Conservation (phyloP, 164 flowering plant species). For the Pachysandra terminalis region DNA sequence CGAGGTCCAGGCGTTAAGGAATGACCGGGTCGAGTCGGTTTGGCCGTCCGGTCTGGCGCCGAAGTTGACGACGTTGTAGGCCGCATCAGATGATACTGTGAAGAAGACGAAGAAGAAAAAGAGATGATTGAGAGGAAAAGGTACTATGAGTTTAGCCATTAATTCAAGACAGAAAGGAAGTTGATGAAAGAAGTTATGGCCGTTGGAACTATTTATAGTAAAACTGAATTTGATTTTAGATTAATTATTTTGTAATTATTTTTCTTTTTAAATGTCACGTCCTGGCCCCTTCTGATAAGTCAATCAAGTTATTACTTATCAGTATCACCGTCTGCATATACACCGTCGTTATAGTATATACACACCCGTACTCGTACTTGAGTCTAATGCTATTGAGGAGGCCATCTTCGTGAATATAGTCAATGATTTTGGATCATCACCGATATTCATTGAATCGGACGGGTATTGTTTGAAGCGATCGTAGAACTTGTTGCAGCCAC, state of each 20-base stretch:
- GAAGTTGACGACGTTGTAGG: slow-evolving; percentile 19
- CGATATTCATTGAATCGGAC: too few species aligned
- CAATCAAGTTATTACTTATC: too few species aligned
- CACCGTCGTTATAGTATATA: too few species aligned
- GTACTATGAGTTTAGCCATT: neutral
- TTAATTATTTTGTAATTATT: too few species aligned
- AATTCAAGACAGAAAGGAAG: neutral
- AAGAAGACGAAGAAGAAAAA: neutral
- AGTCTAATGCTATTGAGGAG: too few species aligned
- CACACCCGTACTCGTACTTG: too few species aligned
- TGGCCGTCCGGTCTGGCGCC: slow-evolving; percentile 32
- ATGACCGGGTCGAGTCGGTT: slow-evolving; percentile 26
- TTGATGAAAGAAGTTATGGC: neutral
- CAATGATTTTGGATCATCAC: too few species aligned
- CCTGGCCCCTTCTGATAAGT: neutral
- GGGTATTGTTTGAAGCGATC: too few species aligned
- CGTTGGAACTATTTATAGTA: neutral
- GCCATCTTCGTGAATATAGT: too few species aligned
- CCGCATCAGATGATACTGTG: neutral
- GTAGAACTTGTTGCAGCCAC: neutral
- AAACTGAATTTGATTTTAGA: neutral
- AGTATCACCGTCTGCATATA: too few species aligned
- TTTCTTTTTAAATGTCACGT: too few species aligned
- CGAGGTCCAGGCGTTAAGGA: slow-evolving; percentile 29
- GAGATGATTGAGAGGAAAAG: neutral